phyloP scores from a whole-genome alignment of 2,329 filamentous ascomycete species.

The Cercospora canescens region DNA sequence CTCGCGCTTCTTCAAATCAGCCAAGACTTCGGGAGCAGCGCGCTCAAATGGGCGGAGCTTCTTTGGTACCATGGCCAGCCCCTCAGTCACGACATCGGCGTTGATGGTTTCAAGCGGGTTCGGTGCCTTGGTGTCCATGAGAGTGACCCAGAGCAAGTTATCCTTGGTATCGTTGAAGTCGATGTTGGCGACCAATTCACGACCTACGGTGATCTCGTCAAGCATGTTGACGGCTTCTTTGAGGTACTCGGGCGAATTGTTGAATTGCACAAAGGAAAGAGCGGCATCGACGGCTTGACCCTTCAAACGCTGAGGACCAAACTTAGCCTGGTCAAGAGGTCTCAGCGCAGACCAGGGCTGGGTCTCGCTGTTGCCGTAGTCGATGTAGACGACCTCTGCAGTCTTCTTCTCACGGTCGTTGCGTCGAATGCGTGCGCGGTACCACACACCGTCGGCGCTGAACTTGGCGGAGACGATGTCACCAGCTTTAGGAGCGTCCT shows the following conservation, averaged over 20 bases:
- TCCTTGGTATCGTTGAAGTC: conserved; percentile 80
- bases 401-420: conserved; percentile 90
- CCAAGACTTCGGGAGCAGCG: conserved; percentile 69
- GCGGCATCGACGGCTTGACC: conserved; percentile 84
- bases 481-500: conserved; percentile 79
- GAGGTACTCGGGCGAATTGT: conserved; percentile 78
- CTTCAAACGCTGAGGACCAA: conserved; percentile 78
- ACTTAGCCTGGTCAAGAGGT: conserved; percentile 75
- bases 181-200: conserved; percentile 83
- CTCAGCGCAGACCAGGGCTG: conserved; percentile 83
- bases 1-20: conserved; percentile 72
- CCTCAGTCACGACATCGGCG: conserved; percentile 78
- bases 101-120: conserved; percentile 78
- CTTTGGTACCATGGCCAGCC: conserved; percentile 84
- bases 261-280: conserved; percentile 86
- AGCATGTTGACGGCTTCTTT: conserved; percentile 76
- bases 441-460: conserved; percentile 87
- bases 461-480: conserved; percentile 92
- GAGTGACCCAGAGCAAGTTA: conserved; percentile 73
- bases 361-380: conserved; percentile 93
- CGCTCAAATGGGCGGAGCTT: conserved; percentile 93
- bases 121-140: conserved; percentile 73
- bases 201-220: conserved; percentile 67
- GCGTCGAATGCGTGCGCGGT: conserved; percentile 84
- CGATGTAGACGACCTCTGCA: conserved; percentile 89